These are phyloP conservation scores for Chytriomyces sp. DNA, from an alignment of 192 early-diverging fungal species.

Conservation along the genomic window DNA sequence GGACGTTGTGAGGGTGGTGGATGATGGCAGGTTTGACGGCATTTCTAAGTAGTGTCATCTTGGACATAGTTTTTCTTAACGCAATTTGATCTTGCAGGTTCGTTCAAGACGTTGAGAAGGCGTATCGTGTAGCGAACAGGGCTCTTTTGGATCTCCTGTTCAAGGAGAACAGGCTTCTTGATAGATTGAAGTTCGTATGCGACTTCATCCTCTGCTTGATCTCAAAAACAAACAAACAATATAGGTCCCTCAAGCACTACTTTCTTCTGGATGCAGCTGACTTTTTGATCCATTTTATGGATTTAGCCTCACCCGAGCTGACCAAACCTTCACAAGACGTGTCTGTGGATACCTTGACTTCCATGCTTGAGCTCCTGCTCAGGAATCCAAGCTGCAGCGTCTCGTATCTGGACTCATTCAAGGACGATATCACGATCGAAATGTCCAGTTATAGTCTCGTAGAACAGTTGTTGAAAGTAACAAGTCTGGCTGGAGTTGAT, in stretches of 20 bases:
- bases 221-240: slow-evolving; percentile 3
- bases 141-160: slow-evolving; percentile 79
- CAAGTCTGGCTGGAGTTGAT: slow-evolving; percentile 64
- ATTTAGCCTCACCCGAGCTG: slow-evolving; percentile 80
- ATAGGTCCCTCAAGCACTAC: slow-evolving; percentile 87
- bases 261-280: slow-evolving; percentile 93
- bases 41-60: slow-evolving; percentile 13
- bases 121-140: slow-evolving; percentile 87
- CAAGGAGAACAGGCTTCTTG: slow-evolving; percentile 75
- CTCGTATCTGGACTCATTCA: slow-evolving; percentile 63
- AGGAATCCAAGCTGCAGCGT: slow-evolving; percentile 86
- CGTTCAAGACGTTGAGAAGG: slow-evolving; percentile 77
- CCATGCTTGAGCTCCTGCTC: slow-evolving; percentile 83
- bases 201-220: background rate
- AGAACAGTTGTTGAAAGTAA: slow-evolving; percentile 74
- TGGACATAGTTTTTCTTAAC: slow-evolving; percentile 9
- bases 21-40: slow-evolving; percentile 51
- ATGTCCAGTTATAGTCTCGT: slow-evolving; percentile 64
- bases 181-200: slow-evolving; percentile 61
- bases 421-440: slow-evolving; percentile 83
- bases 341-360: slow-evolving; percentile 71
- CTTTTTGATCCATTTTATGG: slow-evolving; percentile 91
- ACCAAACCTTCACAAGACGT: slow-evolving; percentile 71
- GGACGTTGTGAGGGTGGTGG: slow-evolving; percentile 62
- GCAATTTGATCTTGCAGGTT: slow-evolving; percentile 42